Evolutionary conservation across 2,329 filamentous ascomycete genomes (phyloP).

Genomic region (Ceratocystis smalleyi): DNA sequence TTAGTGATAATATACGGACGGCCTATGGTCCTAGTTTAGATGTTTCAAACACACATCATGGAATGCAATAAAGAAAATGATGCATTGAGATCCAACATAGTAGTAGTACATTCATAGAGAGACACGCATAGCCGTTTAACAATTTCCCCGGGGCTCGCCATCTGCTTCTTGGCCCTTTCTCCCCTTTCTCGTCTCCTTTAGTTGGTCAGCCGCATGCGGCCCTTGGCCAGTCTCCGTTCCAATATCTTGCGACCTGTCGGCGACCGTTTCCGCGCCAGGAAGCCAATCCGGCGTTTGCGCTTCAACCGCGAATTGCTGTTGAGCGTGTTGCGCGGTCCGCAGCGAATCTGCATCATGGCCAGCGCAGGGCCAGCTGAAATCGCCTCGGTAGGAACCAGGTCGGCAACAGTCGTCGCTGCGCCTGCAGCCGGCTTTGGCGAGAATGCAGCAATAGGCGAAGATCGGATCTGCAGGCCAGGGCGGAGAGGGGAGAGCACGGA

Average conservation of each 20-base stretch:
- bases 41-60: neutral
- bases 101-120: constrained; percentile 13
- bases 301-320: constrained; percentile 37
- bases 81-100: constrained; percentile 5
- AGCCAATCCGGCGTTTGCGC: constrained; percentile 45
- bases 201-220: constrained; percentile 23
- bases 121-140: neutral
- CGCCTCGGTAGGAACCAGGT: constrained; percentile 32
- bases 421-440: constrained; percentile 7
- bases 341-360: constrained; percentile 37
- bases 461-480: constrained; percentile 11
- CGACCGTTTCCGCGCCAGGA: constrained; percentile 35
- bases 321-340: constrained; percentile 44
- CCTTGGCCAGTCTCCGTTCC: constrained; percentile 37
- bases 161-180: no score
- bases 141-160: neutral
- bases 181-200: neutral
- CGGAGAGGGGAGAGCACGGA: constrained; percentile 13
- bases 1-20: neutral
- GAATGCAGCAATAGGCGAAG: constrained; percentile 12
- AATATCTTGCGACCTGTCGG: constrained; percentile 39
- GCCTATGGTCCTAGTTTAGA: neutral
- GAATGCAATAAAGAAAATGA: neutral
- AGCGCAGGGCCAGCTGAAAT: constrained; percentile 40
- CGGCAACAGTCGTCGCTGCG: constrained; percentile 21